Conservation (phyloP, 768 basidiomycete species). For the Leccinum incarnatum region DNA sequence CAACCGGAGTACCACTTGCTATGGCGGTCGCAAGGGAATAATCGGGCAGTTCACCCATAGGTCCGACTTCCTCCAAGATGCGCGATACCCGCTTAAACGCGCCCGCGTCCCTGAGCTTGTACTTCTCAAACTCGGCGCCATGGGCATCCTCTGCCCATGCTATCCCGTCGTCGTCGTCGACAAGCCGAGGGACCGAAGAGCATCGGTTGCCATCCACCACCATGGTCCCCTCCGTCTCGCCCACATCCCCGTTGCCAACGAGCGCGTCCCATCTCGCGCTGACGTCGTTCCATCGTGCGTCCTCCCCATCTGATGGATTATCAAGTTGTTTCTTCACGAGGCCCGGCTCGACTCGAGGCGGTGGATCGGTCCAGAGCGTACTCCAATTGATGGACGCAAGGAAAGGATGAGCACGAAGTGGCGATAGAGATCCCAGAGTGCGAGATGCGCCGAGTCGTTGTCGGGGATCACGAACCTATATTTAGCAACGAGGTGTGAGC, state of each 20-base stretch:
- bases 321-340: constrained; percentile 43
- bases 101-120: constrained; percentile 12
- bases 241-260: constrained; percentile 29
- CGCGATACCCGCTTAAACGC: constrained; percentile 22
- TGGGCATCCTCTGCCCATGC: constrained; percentile 52
- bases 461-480: constrained; percentile 53
- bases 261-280: constrained; percentile 54
- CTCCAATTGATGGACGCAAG: constrained; percentile 59
- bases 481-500: constrained; percentile 23
- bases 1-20: not conserved
- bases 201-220: not conserved
- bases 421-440: constrained; percentile 36
- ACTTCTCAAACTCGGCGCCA: constrained; percentile 30
- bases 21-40: constrained; percentile 17
- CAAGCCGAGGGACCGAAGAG: not conserved
- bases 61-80: constrained; percentile 40
- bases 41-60: constrained; percentile 41
- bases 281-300: constrained; percentile 48
- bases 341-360: constrained; percentile 58
- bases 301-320: constrained; percentile 23
- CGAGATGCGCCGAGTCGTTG: constrained; percentile 58
- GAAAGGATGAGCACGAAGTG: constrained; percentile 61
- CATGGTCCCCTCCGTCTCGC: constrained; percentile 8
- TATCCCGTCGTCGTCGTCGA: constrained; percentile 38
- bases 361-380: constrained; percentile 60